Evolutionary conservation across 2,329 filamentous ascomycete genomes (phyloP), one percentile per base, ranked within the genome.

Genomic region (Chaetomiaceae sp.): DNA sequence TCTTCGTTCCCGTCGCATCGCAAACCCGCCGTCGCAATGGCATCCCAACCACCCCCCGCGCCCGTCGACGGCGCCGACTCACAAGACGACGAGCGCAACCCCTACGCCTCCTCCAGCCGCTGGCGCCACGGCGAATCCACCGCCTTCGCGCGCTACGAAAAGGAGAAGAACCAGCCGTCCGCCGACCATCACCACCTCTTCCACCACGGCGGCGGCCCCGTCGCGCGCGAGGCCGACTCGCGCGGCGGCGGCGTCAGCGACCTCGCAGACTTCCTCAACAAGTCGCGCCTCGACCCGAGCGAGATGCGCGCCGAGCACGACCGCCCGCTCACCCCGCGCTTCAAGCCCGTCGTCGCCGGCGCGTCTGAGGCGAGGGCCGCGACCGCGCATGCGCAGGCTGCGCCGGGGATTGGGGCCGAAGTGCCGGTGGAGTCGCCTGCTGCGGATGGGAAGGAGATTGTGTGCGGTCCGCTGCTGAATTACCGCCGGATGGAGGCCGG

Each of bases 391-490:
- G 27, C 27, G 3, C 27, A 31, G 9, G 27, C 9, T 14, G 29
- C 8, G 37, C 29, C 38, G 17, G 9, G 40, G 25, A 20, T 3
- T 33, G 29, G 20, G 6, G 20, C n/a, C 12, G 40, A 17, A 6
- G n/a, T 17, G 45, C 17, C 20, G 56, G 44, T 9, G 9, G 11
- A 1, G 39, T 14, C 3, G 12, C 59, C 56, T 15, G 54, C 59
- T 19, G 33, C 59, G 8, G 77, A 80, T 45, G 78, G 77, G 42
- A 78, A 73, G 64, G 82, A 88, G 56, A 78, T 91, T 25, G 75
- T 87, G 14, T 85, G 82, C 61, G 88, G 88, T 0, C 88, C 88
- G 19, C 72, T 92, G 59, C 72, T 92, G 58, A 92, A 92, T 71
- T 92, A 91, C 69, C 79, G 85, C 59, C 81, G 82, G 64, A 91